Conservation (phyloP, 257 asterid genomes). For the Cynanchum wilfordii region DNA sequence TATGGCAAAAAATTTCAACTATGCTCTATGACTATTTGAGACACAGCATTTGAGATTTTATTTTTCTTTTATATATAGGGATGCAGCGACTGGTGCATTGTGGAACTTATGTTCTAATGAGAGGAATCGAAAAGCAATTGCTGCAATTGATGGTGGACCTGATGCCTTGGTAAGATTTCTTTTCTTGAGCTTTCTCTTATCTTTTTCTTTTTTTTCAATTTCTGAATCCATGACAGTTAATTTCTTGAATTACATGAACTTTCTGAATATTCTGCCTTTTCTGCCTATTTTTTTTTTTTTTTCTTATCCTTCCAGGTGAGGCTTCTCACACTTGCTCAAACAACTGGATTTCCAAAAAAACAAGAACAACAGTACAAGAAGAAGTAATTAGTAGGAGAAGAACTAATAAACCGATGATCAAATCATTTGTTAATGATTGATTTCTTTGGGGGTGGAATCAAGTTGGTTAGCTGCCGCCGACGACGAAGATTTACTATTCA, state of each 20-base stretch:
- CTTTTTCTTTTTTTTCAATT: conserved; percentile 3
- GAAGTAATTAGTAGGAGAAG: no score
- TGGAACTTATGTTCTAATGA: conserved; percentile 89
- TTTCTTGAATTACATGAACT: neutral
- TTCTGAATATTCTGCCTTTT: no score
- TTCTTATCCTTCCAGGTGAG: no score
- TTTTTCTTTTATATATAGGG: conserved; percentile 36
- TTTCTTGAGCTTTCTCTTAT: neutral
- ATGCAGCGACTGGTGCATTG: conserved; percentile 94
- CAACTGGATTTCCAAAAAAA: no score
- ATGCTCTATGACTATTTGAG: neutral
- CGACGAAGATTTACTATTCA: no score
- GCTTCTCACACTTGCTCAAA: no score
- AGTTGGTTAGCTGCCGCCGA: no score
- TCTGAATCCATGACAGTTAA: conserved; percentile 1
- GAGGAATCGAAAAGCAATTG: conserved; percentile 76
- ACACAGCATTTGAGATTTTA: neutral
- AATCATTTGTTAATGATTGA: no score
- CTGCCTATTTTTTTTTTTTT: no score
- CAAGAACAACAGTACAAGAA: no score
- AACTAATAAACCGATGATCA: no score
- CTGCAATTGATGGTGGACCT: conserved; percentile 73
- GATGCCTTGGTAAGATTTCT: conserved; percentile 70
- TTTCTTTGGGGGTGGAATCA: no score
- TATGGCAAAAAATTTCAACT: neutral